Conservation (phyloP, 306 rosid species). For the Acacia melanoxylon region DNA sequence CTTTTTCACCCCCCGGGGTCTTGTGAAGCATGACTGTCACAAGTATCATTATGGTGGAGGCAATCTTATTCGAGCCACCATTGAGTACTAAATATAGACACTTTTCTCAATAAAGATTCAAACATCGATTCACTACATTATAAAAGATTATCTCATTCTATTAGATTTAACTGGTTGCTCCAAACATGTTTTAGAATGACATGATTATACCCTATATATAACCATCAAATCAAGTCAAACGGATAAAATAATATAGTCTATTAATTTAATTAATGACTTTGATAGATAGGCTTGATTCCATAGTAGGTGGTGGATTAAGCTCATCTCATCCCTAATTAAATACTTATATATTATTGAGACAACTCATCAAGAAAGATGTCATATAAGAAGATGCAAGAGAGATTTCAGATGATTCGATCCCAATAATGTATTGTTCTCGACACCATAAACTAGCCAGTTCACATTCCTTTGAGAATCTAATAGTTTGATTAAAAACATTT, state of each 20-base stretch:
- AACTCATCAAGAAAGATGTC: background rate
- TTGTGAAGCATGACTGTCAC: too few species aligned
- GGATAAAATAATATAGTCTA: background rate
- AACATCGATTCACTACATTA: too few species aligned
- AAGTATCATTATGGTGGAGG: too few species aligned
- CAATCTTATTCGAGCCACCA: too few species aligned
- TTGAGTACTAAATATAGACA: too few species aligned
- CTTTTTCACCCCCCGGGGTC: too few species aligned
- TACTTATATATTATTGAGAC: background rate
- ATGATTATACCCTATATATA: background rate
- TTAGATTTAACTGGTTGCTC: too few species aligned
- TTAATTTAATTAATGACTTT: background rate
- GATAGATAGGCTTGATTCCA: background rate
- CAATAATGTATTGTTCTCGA: background rate
- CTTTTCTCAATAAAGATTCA: accelerated
- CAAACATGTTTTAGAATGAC: background rate
- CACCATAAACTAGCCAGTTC: background rate
- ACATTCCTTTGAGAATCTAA: background rate
- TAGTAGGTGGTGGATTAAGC: background rate
- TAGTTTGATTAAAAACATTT: background rate
- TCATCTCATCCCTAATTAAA: background rate
- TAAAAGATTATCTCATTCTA: too few species aligned
- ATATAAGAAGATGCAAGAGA: background rate
- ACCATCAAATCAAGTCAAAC: background rate
- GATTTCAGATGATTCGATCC: background rate